Conservation (phyloP, 352 stramenopile genomes). For the Phytophthora sansomeana region DNA sequence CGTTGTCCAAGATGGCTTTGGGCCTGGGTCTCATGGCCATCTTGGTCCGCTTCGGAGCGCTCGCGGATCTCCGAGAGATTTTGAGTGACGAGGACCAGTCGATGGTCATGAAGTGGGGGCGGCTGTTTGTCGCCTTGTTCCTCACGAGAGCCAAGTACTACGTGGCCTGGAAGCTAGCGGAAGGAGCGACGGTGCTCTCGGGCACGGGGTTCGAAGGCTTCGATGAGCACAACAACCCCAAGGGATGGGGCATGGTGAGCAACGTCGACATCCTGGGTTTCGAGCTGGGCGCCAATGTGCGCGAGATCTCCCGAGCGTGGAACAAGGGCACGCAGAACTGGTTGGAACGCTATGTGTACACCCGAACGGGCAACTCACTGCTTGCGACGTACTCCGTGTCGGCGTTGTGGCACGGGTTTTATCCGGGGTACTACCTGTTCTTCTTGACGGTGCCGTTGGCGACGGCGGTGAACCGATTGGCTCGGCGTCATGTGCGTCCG, state of each 20-base stretch:
- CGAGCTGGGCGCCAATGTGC: constrained; percentile 92
- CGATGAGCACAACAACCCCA: constrained; percentile 79
- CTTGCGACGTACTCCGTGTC: constrained; percentile 95
- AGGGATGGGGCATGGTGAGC: constrained; percentile 94
- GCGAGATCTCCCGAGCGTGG: constrained; percentile 91
- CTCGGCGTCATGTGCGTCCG: constrained; percentile 58
- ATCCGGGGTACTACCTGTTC: constrained; percentile 98
- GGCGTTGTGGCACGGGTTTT: constrained; percentile 99
- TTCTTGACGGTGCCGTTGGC: constrained; percentile 83
- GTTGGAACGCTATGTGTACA: constrained; percentile 98
- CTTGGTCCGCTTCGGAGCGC: constrained; percentile 44
- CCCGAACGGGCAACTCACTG: constrained; percentile 94
- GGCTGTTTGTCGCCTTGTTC: constrained; percentile 90
- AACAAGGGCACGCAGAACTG: constrained; percentile 98
- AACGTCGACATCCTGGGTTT: constrained; percentile 97
- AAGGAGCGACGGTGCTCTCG: constrained; percentile 79
- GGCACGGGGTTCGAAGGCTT: constrained; percentile 96
- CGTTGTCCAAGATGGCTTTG: constrained; percentile 61
- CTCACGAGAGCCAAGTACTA: constrained; percentile 96
- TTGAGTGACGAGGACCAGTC: constrained; percentile 44
- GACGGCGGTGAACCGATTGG: constrained; percentile 74
- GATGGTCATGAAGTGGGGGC: constrained; percentile 71
- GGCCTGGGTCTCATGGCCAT: constrained; percentile 64
- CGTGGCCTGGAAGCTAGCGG: constrained; percentile 94
- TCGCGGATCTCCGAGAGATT: constrained; percentile 40